Conservation (phyloP, 1,139 yeast genomes). For the Zygosaccharomyces sapae region DNA sequence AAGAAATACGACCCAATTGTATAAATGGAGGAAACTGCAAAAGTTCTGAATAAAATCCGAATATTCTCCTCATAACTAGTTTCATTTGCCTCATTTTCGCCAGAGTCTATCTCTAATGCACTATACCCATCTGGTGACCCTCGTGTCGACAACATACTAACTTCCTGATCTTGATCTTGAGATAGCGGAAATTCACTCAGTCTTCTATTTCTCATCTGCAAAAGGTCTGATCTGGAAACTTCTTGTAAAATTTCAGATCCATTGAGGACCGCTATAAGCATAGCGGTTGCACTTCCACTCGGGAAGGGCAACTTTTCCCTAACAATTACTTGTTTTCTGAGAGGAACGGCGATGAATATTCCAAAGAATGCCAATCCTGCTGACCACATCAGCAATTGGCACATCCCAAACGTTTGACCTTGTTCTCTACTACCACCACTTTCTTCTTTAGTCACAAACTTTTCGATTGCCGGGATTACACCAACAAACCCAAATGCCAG, state of each 20-base stretch:
- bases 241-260: slow-evolving; percentile 56
- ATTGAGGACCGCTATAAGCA: slow-evolving; percentile 81
- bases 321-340: slow-evolving; percentile 78
- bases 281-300: slow-evolving; percentile 94
- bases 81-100: slow-evolving; percentile 21
- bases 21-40: slow-evolving; percentile 64
- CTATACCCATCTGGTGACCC: slow-evolving; percentile 9
- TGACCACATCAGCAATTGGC: slow-evolving; percentile 74
- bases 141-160: slow-evolving; percentile 6
- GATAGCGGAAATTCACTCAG: slow-evolving; percentile 28
- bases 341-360: slow-evolving; percentile 87
- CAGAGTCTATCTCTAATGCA: slow-evolving; percentile 11
- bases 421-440: slow-evolving; percentile 51
- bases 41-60: slow-evolving; percentile 53
- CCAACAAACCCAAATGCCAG: slow-evolving; percentile 93
- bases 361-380: slow-evolving; percentile 87
- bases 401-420: slow-evolving; percentile 40
- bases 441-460: slow-evolving; percentile 72
- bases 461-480: slow-evolving; percentile 94
- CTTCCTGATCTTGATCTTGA: slow-evolving; percentile 21
- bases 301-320: slow-evolving; percentile 87
- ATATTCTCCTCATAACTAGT: slow-evolving; percentile 55
- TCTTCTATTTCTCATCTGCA: slow-evolving; percentile 29
- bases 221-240: slow-evolving; percentile 29
- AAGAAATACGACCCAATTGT: slow-evolving; percentile 68